phyloP scores from a whole-genome alignment of 208 protist genomes.

The Trypanosoma platydactyli region DNA sequence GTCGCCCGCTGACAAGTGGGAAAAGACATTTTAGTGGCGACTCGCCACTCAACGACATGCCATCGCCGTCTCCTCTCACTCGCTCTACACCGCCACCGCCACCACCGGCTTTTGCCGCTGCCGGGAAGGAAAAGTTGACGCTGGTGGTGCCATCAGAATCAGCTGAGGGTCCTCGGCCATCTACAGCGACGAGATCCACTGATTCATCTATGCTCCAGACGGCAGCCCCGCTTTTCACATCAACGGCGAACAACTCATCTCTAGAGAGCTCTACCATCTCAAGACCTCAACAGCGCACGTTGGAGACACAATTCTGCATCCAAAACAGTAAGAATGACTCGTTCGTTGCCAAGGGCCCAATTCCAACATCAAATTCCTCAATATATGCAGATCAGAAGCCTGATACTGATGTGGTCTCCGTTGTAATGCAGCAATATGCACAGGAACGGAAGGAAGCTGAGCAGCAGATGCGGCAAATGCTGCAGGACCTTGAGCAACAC shows the following conservation, averaged over 20 bases:
- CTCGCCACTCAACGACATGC: not conserved
- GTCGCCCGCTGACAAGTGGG: not conserved
- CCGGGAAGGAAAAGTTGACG: not conserved
- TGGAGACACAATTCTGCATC: too few relatives aligned
- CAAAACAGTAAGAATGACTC: not conserved
- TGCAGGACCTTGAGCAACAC: constrained; percentile 9
- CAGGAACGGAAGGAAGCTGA: constrained; percentile 11
- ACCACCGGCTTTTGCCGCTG: not conserved
- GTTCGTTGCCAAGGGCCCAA: not conserved
- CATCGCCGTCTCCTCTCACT: not conserved
- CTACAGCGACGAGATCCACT: constrained; percentile 1
- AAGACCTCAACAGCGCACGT: not conserved
- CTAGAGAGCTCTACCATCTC: constrained; percentile 7
- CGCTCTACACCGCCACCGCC: not conserved
- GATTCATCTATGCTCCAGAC: constrained; percentile 8
- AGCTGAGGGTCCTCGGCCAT: not conserved
- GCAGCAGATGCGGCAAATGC: not conserved
- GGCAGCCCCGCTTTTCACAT: constrained; percentile 6
- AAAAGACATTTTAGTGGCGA: not conserved
- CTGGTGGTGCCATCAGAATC: not conserved
- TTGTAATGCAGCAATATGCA: not conserved
- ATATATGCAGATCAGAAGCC: not conserved
- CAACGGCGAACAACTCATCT: constrained; percentile 1
- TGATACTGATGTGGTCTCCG: not conserved
- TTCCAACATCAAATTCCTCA: not conserved